Conservation (phyloP, 257 asterid genomes). For the Solanum commersonii region DNA sequence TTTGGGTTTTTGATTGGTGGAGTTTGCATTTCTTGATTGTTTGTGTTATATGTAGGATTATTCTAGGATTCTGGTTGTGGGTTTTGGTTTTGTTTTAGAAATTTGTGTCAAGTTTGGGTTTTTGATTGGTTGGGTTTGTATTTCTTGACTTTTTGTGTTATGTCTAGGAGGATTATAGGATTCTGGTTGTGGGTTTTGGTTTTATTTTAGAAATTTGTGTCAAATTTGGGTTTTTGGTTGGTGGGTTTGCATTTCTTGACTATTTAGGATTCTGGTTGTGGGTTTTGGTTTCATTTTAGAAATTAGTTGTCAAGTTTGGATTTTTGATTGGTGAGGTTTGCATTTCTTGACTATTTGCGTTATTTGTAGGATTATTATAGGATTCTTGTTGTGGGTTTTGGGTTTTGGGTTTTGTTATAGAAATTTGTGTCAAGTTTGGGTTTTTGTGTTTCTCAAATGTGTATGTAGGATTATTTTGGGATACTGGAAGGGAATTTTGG, state of each 20-base stretch:
- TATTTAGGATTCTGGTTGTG: not conserved
- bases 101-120: not conserved
- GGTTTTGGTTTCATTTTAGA: conserved; percentile 21
- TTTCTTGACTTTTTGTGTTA: too few relatives aligned
- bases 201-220: not conserved
- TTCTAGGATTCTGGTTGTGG: not conserved
- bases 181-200: not conserved
- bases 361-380: not conserved
- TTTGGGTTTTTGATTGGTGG: not conserved
- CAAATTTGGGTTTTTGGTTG: not conserved
- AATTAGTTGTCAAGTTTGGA: not conserved
- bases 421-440: not conserved
- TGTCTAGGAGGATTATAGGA: too few relatives aligned
- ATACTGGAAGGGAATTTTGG: conserved; percentile 71
- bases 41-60: not conserved
- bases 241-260: not conserved
- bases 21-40: not conserved
- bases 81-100: not conserved
- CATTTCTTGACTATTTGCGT: not conserved
- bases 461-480: conserved; percentile 55
- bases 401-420: not conserved
- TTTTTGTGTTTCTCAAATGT: not conserved
- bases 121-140: not conserved
- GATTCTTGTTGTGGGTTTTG: not conserved
- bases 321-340: not conserved